Percentiles rank a stretch among this genome's conserved stretches.
These are phyloP conservation scores for Aquilaria sinensis DNA, from an alignment of 345 rosid species.

Conservation along the genomic window DNA sequence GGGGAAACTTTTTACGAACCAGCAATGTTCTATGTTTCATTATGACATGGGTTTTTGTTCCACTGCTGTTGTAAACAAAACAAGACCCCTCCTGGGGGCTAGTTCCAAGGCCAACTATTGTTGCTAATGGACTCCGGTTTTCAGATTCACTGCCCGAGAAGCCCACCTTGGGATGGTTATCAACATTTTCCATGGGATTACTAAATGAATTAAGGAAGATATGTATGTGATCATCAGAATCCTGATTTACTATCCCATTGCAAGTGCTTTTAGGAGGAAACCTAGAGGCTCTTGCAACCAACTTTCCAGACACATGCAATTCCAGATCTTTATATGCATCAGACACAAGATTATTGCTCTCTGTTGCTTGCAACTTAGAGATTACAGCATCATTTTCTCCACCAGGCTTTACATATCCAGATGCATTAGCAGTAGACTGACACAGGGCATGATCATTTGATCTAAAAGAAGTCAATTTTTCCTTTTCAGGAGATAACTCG, in stretches of 20 bases:
- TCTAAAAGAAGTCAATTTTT: constrained; percentile 34
- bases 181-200: constrained; percentile 14
- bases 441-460: constrained; percentile 23
- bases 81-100: constrained; percentile 79
- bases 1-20: constrained; percentile 47
- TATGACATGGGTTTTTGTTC: constrained; percentile 76
- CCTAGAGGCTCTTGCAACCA: constrained; percentile 75
- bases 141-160: constrained; percentile 20
- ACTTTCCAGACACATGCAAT: constrained; percentile 65
- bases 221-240: constrained; percentile 57
- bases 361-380: constrained; percentile 23
- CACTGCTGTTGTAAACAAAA: constrained; percentile 60
- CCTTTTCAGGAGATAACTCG: constrained; percentile 35
- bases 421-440: constrained; percentile 25
- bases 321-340: constrained; percentile 87
- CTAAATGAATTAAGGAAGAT: constrained; percentile 58
- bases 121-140: constrained; percentile 55
- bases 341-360: constrained; percentile 25
- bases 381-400: constrained; percentile 20
- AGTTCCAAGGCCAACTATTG: constrained; percentile 65
- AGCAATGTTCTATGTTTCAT: constrained; percentile 90
- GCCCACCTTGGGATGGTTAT: constrained; percentile 18
- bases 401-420: constrained; percentile 12
- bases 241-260: constrained; percentile 29
- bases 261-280: constrained; percentile 48